Percentiles rank a stretch among this genome's conserved stretches.
Evolutionary conservation across 345 rosid genomes (phyloP).

Genomic region (Salix udensis): DNA sequence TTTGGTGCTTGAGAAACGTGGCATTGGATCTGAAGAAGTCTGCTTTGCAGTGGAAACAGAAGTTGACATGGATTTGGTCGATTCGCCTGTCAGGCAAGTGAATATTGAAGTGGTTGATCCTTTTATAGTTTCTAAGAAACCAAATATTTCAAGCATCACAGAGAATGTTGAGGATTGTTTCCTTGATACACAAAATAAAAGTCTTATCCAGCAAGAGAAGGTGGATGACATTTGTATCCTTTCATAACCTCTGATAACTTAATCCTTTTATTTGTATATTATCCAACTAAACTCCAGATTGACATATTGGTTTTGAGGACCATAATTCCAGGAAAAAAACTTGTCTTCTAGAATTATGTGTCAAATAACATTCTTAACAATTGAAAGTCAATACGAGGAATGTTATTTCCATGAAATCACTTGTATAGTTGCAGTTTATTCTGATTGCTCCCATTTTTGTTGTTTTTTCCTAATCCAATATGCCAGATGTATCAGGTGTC

Average conservation of each 20-base stretch:
- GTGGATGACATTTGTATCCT: slow-evolving; percentile 65
- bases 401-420: background rate
- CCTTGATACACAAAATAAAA: slow-evolving; percentile 25
- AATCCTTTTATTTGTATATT: slow-evolving; percentile 8
- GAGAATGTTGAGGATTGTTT: slow-evolving; percentile 28
- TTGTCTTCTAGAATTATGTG: background rate
- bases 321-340: background rate
- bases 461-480: slow-evolving; percentile 44
- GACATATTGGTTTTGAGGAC: background rate
- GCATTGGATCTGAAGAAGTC: slow-evolving; percentile 22
- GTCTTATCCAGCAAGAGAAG: slow-evolving; percentile 18
- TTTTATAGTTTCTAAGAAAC: slow-evolving; percentile 35
- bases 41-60: slow-evolving; percentile 27
- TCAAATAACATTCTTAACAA: background rate
- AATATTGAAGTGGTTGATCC: slow-evolving; percentile 40
- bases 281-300: background rate
- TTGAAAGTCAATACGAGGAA: background rate
- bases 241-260: slow-evolving; percentile 17
- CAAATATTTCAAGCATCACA: slow-evolving; percentile 18
- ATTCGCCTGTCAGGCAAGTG: slow-evolving; percentile 32
- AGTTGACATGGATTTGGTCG: slow-evolving; percentile 38
- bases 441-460: slow-evolving; percentile 11
- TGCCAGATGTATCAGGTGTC: slow-evolving; percentile 58
- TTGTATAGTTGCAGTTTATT: background rate
- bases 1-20: background rate